Evolutionary conservation across 2,329 filamentous ascomycete genomes (phyloP).

Genomic region (Arachnomyces sp.): DNA sequence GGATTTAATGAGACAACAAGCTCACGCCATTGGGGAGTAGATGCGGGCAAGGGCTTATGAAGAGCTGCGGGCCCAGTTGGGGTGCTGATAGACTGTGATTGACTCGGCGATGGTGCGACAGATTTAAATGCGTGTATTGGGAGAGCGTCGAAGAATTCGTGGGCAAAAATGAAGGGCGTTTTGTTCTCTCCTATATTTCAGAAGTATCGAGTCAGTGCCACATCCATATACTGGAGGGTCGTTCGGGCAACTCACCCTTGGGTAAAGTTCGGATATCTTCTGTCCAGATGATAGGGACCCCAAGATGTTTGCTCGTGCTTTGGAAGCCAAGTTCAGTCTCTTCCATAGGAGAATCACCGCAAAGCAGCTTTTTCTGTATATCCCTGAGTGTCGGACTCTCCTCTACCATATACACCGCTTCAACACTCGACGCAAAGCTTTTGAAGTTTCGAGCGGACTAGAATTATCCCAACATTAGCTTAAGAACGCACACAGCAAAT

Average conservation of each 20-base stretch:
- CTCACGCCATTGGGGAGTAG: constrained; percentile 66
- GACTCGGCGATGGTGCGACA: constrained; percentile 46
- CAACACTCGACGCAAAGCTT: constrained; percentile 65
- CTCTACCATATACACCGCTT: constrained; percentile 89
- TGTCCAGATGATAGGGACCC: constrained; percentile 76
- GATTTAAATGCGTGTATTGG: constrained; percentile 94
- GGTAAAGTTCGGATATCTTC: constrained; percentile 82
- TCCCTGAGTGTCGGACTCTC: constrained; percentile 73
- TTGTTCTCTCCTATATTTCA: constrained; percentile 51
- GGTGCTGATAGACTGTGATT: constrained; percentile 42
- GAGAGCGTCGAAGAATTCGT: constrained; percentile 97
- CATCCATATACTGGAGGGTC: neutral
- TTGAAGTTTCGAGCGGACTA: constrained; percentile 82
- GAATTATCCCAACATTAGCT: constrained; percentile 7
- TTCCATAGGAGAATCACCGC: constrained; percentile 59
- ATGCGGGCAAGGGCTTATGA: constrained; percentile 33
- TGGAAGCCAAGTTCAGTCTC: constrained; percentile 67
- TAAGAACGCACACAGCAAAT: neutral
- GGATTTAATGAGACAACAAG: constrained; percentile 66
- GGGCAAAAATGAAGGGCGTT: constrained; percentile 87
- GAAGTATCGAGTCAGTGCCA: no score
- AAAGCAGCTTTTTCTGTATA: constrained; percentile 74
- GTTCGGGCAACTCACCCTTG: constrained; percentile 44
- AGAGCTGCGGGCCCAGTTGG: constrained; percentile 42
- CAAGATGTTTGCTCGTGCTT: constrained; percentile 67